A percentile compares a stretch with the other conserved stretches of the same genome.
Conservation (phyloP, 2,329 filamentous ascomycete genomes). For the Aspergillus fructus region DNA sequence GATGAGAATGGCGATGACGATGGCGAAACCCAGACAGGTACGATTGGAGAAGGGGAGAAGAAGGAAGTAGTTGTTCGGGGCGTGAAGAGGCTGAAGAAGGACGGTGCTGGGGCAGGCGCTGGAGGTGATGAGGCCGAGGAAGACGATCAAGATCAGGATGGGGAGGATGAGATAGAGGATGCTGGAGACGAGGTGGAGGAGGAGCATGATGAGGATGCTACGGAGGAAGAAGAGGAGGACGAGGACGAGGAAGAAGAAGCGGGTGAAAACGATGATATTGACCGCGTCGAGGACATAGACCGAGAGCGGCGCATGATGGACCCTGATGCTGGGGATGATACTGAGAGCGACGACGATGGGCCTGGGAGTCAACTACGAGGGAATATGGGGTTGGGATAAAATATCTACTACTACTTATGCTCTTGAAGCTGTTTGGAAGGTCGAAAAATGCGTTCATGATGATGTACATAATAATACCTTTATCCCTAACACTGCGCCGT, state of each 20-base stretch:
- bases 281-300: constrained; percentile 41
- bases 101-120: constrained; percentile 19
- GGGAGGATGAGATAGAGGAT: constrained; percentile 23
- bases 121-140: constrained; percentile 24
- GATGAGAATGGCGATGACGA: constrained; percentile 1
- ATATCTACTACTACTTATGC: neutral
- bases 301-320: constrained; percentile 25
- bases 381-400: constrained; percentile 28
- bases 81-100: constrained; percentile 23
- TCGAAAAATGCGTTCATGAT: constrained; percentile 2
- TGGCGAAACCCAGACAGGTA: constrained; percentile 15
- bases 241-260: constrained; percentile 26
- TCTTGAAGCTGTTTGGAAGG: neutral
- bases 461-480: constrained; percentile 15
- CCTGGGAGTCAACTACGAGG: constrained; percentile 32
- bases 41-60: constrained; percentile 21
- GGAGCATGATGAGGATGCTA: constrained; percentile 25
- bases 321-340: constrained; percentile 33
- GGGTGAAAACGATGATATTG: constrained; percentile 34
- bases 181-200: constrained; percentile 24
- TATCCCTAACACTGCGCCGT: constrained; percentile 4
- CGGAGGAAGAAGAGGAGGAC: constrained; percentile 26
- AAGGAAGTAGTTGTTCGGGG: constrained; percentile 24
- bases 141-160: constrained; percentile 20
- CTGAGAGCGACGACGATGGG: constrained; percentile 32